phyloP scores from a whole-genome alignment of 2,329 filamentous ascomycete species.

The Pestalotiopsis sp. region DNA sequence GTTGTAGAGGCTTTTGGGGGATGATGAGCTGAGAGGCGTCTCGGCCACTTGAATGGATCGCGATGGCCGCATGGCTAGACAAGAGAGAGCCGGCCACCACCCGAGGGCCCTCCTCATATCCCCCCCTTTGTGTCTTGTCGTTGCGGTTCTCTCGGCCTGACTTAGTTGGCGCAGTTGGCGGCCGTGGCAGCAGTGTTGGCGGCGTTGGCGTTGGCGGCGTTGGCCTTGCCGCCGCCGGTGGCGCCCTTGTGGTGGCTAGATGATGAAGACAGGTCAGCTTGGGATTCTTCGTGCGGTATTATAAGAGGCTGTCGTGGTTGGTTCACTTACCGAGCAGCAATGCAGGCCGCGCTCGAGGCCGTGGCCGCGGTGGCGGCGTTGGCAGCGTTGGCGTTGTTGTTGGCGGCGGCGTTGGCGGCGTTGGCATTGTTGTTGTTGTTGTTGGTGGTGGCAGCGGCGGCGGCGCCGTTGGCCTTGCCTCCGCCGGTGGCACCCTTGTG shows the following conservation, averaged over 20 bases:
- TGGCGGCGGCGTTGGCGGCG: background rate
- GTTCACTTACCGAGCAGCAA: conserved; percentile 3
- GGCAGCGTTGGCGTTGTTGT: background rate
- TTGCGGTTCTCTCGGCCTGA: background rate
- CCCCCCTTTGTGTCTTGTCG: background rate
- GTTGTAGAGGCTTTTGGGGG: background rate
- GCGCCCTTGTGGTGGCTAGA: conserved; percentile 5
- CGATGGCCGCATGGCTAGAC: too few species aligned
- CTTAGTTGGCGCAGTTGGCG: conserved; percentile 2
- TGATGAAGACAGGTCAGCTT: background rate
- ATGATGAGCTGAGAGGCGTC: background rate
- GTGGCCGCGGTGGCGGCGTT: background rate
- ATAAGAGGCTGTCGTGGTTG: background rate
- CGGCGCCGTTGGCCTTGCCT: background rate
- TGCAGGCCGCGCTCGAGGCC: background rate
- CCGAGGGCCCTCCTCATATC: background rate
- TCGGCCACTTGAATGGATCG: too few species aligned
- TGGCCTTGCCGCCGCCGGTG: background rate
- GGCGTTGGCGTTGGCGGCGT: conserved; percentile 3
- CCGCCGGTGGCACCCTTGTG: background rate
- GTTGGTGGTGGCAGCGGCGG: background rate
- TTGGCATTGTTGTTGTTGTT: background rate
- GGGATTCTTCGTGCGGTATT: background rate
- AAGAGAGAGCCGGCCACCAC: too few species aligned
- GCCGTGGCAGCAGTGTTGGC: background rate